These are phyloP conservation scores for Waltergamsia citrina DNA, from an alignment of 2,329 filamentous ascomycete species.

Conservation along the genomic window DNA sequence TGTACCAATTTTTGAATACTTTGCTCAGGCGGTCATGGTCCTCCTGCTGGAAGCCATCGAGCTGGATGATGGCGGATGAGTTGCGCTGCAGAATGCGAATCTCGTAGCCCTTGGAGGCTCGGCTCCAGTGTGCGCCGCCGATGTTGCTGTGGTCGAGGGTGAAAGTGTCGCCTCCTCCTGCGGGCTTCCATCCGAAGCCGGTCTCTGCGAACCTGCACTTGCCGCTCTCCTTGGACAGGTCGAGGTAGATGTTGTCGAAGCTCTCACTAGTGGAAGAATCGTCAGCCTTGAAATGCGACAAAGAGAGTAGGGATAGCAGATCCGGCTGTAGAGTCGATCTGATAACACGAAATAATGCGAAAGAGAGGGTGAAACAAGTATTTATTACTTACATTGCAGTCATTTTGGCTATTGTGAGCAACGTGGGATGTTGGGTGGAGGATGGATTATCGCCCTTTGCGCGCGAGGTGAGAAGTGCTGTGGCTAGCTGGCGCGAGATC, in stretches of 20 bases:
- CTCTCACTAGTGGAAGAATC: slow-evolving; percentile 52
- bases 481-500: neutral
- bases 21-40: slow-evolving; percentile 87
- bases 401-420: slow-evolving; percentile 14
- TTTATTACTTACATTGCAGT: slow-evolving; percentile 24
- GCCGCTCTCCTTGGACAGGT: slow-evolving; percentile 84
- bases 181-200: slow-evolving; percentile 91
- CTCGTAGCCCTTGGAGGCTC: slow-evolving; percentile 85
- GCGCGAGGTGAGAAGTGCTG: neutral
- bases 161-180: slow-evolving; percentile 80
- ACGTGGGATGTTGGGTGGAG: neutral
- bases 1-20: slow-evolving; percentile 98
- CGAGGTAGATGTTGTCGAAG: slow-evolving; percentile 95
- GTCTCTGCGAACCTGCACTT: slow-evolving; percentile 93
- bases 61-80: slow-evolving; percentile 77
- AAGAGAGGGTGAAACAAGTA: neutral
- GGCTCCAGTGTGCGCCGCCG: slow-evolving; percentile 84
- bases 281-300: too few species aligned
- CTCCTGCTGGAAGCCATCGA: slow-evolving; percentile 92
- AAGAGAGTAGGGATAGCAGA: too few species aligned
- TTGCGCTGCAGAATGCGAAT: slow-evolving; percentile 82
- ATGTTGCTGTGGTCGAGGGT: slow-evolving; percentile 86
- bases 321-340: neutral
- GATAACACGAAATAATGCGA: neutral
- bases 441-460: too few species aligned